These are phyloP conservation scores for Wickerhamomyces sp. DNA, from an alignment of 1,139 yeast species.

Conservation along the genomic window DNA sequence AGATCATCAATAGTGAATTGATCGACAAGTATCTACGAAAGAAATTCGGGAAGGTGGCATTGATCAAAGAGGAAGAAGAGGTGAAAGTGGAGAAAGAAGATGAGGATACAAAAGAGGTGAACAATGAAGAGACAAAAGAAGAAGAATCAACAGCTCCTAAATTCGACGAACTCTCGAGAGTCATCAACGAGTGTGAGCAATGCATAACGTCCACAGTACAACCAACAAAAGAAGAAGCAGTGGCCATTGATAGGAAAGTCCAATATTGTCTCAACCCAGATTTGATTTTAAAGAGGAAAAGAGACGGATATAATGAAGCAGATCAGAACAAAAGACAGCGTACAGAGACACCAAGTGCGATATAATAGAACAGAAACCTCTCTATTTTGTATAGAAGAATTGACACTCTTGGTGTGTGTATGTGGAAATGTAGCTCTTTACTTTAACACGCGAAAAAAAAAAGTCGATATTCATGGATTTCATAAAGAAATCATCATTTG, in stretches of 20 bases:
- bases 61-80: constrained; percentile 12
- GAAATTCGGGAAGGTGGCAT: constrained; percentile 37
- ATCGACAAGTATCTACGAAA: constrained; percentile 60
- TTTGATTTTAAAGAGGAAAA: constrained; percentile 40
- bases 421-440: no score
- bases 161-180: constrained; percentile 38
- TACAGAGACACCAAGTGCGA: no score
- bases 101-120: constrained; percentile 12
- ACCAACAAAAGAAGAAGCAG: constrained; percentile 58
- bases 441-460: no score
- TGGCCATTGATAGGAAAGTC: constrained; percentile 54
- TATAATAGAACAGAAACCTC: no score
- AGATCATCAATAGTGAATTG: constrained; percentile 57
- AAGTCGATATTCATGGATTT: no score
- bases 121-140: constrained; percentile 20
- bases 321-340: constrained; percentile 10
- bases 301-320: constrained; percentile 14
- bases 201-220: constrained; percentile 37
- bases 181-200: constrained; percentile 46
- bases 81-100: no score
- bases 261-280: constrained; percentile 59
- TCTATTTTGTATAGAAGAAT: no score
- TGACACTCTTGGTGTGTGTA: no score
- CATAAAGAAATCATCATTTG: not conserved
- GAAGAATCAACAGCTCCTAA: constrained; percentile 12